Percentiles rank a stretch among this genome's conserved stretches.
These are phyloP conservation scores for Fragilaria crotonensis DNA, from an alignment of 108 stramenopile genomes.

Conservation along the genomic window DNA sequence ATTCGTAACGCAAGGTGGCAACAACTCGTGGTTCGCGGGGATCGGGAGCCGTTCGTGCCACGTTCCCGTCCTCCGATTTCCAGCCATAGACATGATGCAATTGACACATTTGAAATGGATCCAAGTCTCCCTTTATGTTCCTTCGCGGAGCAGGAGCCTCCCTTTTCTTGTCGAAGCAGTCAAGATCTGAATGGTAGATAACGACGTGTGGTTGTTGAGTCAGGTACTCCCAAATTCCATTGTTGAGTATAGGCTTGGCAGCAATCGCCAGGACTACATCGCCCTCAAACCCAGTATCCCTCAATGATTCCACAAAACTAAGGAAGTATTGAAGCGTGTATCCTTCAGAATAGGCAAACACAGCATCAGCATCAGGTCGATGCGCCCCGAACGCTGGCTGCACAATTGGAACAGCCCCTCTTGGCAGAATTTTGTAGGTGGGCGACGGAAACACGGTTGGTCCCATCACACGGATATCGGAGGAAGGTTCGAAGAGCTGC, in stretches of 20 bases:
- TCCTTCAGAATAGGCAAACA: slow-evolving; percentile 65
- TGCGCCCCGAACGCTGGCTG: slow-evolving; percentile 45
- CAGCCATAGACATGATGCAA: slow-evolving; percentile 49
- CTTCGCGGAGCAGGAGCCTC: slow-evolving; percentile 21
- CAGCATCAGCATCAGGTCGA: slow-evolving; percentile 41
- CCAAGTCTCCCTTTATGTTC: slow-evolving; percentile 19
- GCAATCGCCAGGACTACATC: slow-evolving; percentile 73
- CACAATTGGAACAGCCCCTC: slow-evolving; percentile 8
- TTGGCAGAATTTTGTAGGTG: background rate
- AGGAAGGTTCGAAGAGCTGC: background rate
- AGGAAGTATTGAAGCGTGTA: slow-evolving; percentile 61
- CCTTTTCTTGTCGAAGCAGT: slow-evolving; percentile 43
- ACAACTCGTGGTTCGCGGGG: slow-evolving; percentile 66
- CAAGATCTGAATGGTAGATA: slow-evolving; percentile 50
- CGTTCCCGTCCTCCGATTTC: slow-evolving; percentile 3
- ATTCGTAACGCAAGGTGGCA: slow-evolving; percentile 76
- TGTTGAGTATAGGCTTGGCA: slow-evolving; percentile 24
- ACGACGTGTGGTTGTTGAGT: slow-evolving; percentile 39
- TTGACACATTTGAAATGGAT: slow-evolving; percentile 52
- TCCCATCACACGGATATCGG: background rate
- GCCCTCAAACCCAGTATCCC: slow-evolving; percentile 49
- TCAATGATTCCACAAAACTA: slow-evolving; percentile 61
- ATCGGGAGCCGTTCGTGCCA: slow-evolving; percentile 36
- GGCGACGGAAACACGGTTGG: slow-evolving; percentile 12
- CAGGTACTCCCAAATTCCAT: slow-evolving; percentile 62